phyloP scores from a whole-genome alignment of 352 stramenopile species.

The Saprolegnia diclina region DNA sequence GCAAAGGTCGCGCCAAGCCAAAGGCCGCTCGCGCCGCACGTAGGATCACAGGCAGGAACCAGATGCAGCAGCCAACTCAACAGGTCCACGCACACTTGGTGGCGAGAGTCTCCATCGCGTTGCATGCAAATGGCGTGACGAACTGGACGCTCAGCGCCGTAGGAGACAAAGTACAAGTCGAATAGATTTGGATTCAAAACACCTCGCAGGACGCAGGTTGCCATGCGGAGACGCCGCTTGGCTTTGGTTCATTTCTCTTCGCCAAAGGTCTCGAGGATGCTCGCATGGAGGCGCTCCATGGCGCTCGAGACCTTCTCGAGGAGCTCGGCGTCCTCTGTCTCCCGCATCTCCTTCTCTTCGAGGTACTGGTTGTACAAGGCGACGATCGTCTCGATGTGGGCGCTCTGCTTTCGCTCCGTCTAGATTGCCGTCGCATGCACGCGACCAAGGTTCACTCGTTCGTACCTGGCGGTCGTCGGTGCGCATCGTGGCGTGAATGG shows the following conservation, averaged over 20 bases:
- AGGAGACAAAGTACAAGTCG: too few relatives aligned
- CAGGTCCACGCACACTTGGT: too few relatives aligned
- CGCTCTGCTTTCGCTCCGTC: constrained; percentile 41
- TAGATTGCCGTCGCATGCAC: constrained; percentile 31
- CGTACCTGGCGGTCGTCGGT: constrained; percentile 48
- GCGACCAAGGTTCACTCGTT: constrained; percentile 29
- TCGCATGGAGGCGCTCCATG: constrained; percentile 71
- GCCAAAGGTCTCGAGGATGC: constrained; percentile 77
- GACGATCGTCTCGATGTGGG: constrained; percentile 46
- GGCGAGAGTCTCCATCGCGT: too few relatives aligned
- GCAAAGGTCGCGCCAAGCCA: too few relatives aligned
- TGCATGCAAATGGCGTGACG: too few relatives aligned
- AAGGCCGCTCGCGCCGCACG: too few relatives aligned
- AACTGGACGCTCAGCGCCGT: too few relatives aligned
- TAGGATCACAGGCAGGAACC: too few relatives aligned
- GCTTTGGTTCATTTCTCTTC: constrained; percentile 28
- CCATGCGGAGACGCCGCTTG: too few relatives aligned
- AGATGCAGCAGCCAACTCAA: too few relatives aligned
- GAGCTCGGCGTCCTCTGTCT: constrained; percentile 67
- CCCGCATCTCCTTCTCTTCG: constrained; percentile 43
- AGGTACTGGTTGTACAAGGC: constrained; percentile 46
- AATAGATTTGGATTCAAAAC: too few relatives aligned
- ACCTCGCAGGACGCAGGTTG: too few relatives aligned
- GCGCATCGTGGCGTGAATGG: constrained; percentile 58
- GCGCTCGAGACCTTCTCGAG: constrained; percentile 74